Evolutionary conservation across 2,329 filamentous ascomycete genomes (phyloP), one percentile per base, ranked within the genome.

Genomic region (Aspergillus aculeatinus): DNA sequence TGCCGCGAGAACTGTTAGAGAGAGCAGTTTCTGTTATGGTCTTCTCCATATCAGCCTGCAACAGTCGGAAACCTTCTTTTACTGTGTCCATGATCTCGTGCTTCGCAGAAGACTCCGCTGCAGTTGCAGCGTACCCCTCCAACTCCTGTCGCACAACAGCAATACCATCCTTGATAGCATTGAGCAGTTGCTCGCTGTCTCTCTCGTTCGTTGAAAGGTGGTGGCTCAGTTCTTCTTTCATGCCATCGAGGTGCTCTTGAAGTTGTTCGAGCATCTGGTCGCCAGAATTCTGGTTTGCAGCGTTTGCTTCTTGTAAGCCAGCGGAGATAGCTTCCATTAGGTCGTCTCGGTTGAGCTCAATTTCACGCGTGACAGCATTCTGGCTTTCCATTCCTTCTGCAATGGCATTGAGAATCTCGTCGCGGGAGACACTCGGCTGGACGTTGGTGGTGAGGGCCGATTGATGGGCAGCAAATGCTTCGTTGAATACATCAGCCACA

Each of bases 111-210:
- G 85, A 82, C 61, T 89, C 89, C 16, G 86, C 82, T 7, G 87
- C 85, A 51, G 87, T 87, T 68, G 93, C 88, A 60, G 95, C 87
- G 65, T 96, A 96, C 48, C 81, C 81, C 70, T 96, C 91, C 57
- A 98, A 90, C 60, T 96, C 90, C 12, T 81, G 79, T 11, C 92
- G 87, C 6, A 98, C 84, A 65, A 86, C 88, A 66, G 96, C 92
- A 14, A 96, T 83, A 0, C 92, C 92, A 71, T 96, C 91, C 67
- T 92, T 94, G 48, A 96, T 88, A 0, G 92, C 90, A 73, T 95
- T 91, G 4, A 97, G 81, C 12, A 96, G 87, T 73, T 96, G 91
- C 73, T 96, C 92, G 0, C 92, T 94, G 71, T 95, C 91, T 60
- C 87, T 85, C 47, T 89, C 91, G 67, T 87, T 91, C 63, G 89